Evolutionary conservation across 305 asterid species (phyloP).

Genomic region (Solanum hybrid): DNA sequence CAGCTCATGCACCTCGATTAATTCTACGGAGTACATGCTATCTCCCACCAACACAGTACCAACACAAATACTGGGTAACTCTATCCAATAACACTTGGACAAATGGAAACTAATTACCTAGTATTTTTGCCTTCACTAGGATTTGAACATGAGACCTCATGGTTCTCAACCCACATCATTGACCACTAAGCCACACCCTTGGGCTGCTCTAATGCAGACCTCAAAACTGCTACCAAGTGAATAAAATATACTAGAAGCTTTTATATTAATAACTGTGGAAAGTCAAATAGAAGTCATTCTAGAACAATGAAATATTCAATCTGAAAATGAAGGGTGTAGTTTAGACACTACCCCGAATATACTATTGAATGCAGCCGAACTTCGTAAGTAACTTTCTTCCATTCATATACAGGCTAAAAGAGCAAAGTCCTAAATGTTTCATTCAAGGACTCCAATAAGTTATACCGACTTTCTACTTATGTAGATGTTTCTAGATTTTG

Average conservation of each 20-base stretch:
- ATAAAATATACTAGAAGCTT: background rate
- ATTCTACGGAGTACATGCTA: background rate
- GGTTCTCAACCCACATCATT: background rate
- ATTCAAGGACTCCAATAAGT: background rate
- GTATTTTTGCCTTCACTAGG: background rate
- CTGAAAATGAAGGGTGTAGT: background rate
- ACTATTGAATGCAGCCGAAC: background rate
- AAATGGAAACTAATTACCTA: background rate
- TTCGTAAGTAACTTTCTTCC: background rate
- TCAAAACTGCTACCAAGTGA: background rate
- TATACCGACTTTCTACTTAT: background rate
- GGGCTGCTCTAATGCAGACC: background rate
- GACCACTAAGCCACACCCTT: background rate
- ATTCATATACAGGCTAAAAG: background rate
- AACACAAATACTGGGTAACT: background rate
- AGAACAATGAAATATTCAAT: background rate
- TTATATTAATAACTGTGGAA: background rate
- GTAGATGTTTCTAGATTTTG: background rate
- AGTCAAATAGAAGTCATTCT: background rate
- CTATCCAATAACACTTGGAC: background rate
- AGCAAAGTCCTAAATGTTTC: background rate
- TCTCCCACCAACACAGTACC: background rate
- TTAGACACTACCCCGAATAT: background rate
- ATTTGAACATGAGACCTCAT: background rate
- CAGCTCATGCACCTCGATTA: background rate